These are phyloP conservation scores for Danielia oregonensis DNA, from an alignment of 805 yeast species.

Conservation along the genomic window DNA sequence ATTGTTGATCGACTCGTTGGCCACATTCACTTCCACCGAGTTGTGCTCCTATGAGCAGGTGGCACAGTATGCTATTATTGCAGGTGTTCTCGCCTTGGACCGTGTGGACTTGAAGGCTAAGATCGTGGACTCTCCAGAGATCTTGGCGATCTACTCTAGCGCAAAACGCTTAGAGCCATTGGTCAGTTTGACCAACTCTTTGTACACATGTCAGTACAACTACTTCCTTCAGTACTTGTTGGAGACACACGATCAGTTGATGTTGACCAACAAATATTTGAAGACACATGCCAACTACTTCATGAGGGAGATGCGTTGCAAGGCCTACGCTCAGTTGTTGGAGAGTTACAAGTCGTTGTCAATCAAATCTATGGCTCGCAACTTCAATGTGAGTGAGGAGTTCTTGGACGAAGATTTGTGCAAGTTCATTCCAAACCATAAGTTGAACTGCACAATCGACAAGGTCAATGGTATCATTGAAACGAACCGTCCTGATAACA, in stretches of 20 bases:
- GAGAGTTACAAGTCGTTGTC: conserved; percentile 93
- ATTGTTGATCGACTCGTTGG: conserved; percentile 81
- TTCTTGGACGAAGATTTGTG: conserved; percentile 86
- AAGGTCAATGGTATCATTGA: conserved; percentile 92
- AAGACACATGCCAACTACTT: conserved; percentile 78
- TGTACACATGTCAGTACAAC: conserved; percentile 85
- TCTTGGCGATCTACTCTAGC: conserved; percentile 72
- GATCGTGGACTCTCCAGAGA: conserved; percentile 91
- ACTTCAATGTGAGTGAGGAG: conserved; percentile 84
- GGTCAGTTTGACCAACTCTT: conserved; percentile 74
- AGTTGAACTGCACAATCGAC: conserved; percentile 92
- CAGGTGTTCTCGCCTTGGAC: conserved; percentile 81
- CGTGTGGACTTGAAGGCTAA: conserved; percentile 81
- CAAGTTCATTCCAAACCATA: conserved; percentile 87
- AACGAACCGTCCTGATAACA: conserved; percentile 94
- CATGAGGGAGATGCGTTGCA: conserved; percentile 88
- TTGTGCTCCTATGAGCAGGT: conserved; percentile 84
- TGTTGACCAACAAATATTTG: conserved; percentile 61
- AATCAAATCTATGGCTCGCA: conserved; percentile 87
- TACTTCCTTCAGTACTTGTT: conserved; percentile 73
- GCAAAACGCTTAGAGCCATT: conserved; percentile 74
- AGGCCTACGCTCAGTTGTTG: conserved; percentile 88
- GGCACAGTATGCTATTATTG: conserved; percentile 80
- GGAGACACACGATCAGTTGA: conserved; percentile 69
- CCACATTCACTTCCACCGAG: conserved; percentile 94